Evolutionary conservation across 2,329 filamentous ascomycete species (phyloP), one percentile per base, ranked within the genome.

Genomic region (Fusarium liriodendri): DNA sequence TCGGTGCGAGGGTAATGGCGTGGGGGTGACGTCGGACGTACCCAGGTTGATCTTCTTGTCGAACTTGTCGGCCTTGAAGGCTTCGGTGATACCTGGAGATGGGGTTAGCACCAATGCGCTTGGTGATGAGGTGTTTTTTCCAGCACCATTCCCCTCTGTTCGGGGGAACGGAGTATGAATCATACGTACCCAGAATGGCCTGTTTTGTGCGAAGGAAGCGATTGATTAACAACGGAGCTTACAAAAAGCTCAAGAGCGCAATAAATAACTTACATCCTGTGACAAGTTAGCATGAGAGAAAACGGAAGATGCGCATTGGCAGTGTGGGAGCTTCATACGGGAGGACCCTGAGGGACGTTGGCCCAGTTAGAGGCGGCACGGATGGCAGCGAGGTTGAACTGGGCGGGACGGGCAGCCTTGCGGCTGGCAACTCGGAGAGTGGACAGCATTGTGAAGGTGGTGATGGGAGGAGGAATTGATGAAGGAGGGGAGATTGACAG

Each of bases 41-140:
- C 94, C 97, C 72, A 99, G 88, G 88, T 98, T 98, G 89, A 99
- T 98, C 92, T 98, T 99, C 88, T 98, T 91, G 74, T 91, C 87
- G 85, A 97, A 96, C 80, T 88, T 90, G 84, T 99, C 97, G 85
- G 95, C 95, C 90, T 98, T 99, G 93, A 97, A 99, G 71, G 97
- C 97, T 88, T 99, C 97, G 74, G 97, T 98, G 86, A 99, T 95
- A 84, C 94, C 93, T 92, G 76, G 16, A 62, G 25, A 64, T 29
- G 37, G 27, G 67, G 72, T 80, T 79, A 81, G 79, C 47, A 38
- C 32, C 65, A 59, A 68, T 69, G 50, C 62, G 52, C 55, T 37
- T 52, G 47, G 18, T 61, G 22, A 33, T 72, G 66, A 64, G 33
- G 52, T 60, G 65, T 69, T 74, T 72, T 65, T 64, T 65, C 61